Conservation (phyloP, 148 eudicot genomes). For the Vaccinium vitisidaea region DNA sequence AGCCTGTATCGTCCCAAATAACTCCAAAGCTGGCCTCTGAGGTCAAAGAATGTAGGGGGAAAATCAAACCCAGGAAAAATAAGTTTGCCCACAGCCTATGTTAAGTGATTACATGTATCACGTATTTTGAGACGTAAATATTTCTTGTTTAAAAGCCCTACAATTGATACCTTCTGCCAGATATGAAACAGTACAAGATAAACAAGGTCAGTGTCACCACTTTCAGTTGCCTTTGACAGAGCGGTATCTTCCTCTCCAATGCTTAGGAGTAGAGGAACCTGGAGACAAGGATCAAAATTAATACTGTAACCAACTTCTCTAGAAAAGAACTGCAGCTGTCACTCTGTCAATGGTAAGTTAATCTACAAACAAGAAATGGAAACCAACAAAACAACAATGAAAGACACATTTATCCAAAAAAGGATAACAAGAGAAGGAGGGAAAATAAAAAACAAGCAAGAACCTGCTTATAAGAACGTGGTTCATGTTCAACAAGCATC, state of each 20-base stretch:
- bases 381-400: constrained; percentile 12
- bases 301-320: neutral
- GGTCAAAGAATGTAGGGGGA: constrained; percentile 13
- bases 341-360: constrained; percentile 6
- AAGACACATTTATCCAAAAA: neutral
- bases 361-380: neutral
- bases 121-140: neutral
- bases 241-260: constrained; percentile 95
- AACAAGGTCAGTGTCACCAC: constrained; percentile 98
- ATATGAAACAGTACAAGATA: constrained; percentile 92
- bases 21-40: constrained; percentile 83
- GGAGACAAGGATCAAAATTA: constrained; percentile 16
- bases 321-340: neutral
- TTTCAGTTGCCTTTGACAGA: constrained; percentile 83
- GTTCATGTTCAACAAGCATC: constrained; percentile 93
- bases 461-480: constrained; percentile 93
- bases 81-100: neutral
- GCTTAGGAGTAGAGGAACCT: constrained; percentile 94
- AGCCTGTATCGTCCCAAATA: constrained; percentile 79
- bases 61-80: constrained; percentile 4
- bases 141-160: neutral
- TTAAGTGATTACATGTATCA: neutral
- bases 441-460: constrained; percentile 1
- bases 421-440: neutral
- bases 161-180: constrained; percentile 71